phyloP scores from a whole-genome alignment of 352 stramenopile species.

The Globisporangium heterothallicum region DNA sequence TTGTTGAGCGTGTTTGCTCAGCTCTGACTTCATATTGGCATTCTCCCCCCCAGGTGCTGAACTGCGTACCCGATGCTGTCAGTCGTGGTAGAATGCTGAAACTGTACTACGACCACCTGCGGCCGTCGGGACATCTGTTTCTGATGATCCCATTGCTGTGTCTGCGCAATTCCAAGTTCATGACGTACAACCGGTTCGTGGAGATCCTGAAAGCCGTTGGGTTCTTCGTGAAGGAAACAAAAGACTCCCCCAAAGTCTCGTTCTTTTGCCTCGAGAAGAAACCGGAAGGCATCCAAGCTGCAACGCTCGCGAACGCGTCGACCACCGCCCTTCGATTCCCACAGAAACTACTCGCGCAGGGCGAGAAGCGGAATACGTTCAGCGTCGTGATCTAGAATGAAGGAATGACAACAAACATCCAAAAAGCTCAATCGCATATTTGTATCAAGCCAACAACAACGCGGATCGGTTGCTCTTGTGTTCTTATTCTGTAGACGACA shows the following conservation, averaged over 20 bases:
- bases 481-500: neutral
- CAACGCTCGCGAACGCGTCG: slow-evolving; percentile 10
- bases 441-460: neutral
- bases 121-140: slow-evolving; percentile 50
- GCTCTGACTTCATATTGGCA: neutral
- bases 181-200: slow-evolving; percentile 64
- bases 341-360: slow-evolving; percentile 36
- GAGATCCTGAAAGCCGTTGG: slow-evolving; percentile 67
- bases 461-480: neutral
- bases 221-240: slow-evolving; percentile 61
- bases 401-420: neutral
- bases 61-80: slow-evolving; percentile 91
- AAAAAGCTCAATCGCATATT: neutral
- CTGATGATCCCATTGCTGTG: slow-evolving; percentile 76
- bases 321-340: slow-evolving; percentile 28
- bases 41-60: slow-evolving; percentile 85
- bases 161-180: slow-evolving; percentile 68
- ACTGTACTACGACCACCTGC: slow-evolving; percentile 54
- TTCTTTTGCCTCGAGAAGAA: slow-evolving; percentile 76
- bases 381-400: slow-evolving; percentile 44
- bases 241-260: slow-evolving; percentile 73
- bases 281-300: slow-evolving; percentile 13
- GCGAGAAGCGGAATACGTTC: slow-evolving; percentile 65
- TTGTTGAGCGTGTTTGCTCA: neutral
- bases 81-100: slow-evolving; percentile 78